phyloP scores from a whole-genome alignment of 2,329 filamentous ascomycete genomes.

The Camptophora hylomeconis region DNA sequence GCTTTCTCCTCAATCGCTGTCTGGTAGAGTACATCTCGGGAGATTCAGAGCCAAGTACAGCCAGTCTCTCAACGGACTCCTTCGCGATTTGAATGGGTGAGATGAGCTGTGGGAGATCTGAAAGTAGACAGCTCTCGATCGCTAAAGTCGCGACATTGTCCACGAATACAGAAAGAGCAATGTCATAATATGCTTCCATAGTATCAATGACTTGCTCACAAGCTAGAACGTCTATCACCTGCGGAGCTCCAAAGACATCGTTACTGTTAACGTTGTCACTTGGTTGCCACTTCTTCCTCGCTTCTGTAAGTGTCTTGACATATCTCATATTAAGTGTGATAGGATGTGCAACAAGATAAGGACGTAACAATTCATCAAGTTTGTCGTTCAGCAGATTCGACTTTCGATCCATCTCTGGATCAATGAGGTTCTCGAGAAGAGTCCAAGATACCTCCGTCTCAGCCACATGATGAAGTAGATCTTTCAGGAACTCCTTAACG shows the following conservation, averaged over 20 bases:
- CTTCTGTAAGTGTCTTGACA: not conserved
- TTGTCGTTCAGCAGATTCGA: slow-evolving; percentile 14
- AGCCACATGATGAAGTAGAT: slow-evolving; percentile 14
- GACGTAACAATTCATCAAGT: slow-evolving; percentile 14
- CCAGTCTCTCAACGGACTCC: not conserved
- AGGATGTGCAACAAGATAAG: slow-evolving; percentile 8
- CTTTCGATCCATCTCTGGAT: slow-evolving; percentile 10
- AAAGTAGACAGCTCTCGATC: slow-evolving; percentile 26
- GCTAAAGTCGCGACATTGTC: slow-evolving; percentile 26
- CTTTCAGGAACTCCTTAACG: slow-evolving; percentile 12
- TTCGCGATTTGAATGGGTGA: slow-evolving; percentile 13
- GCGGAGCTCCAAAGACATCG: too few relatives aligned
- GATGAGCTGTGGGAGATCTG: slow-evolving; percentile 22
- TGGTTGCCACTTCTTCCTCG: slow-evolving; percentile 4
- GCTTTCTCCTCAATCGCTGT: not conserved
- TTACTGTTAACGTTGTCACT: too few relatives aligned
- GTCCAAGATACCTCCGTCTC: slow-evolving; percentile 6
- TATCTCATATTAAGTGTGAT: slow-evolving; percentile 7
- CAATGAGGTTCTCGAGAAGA: slow-evolving; percentile 11
- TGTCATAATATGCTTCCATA: slow-evolving; percentile 16
- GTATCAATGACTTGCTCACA: slow-evolving; percentile 1
- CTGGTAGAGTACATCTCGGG: not conserved
- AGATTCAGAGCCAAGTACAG: not conserved
- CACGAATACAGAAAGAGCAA: slow-evolving; percentile 22
- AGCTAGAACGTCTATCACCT: slow-evolving; percentile 4